Percentiles rank a stretch among this genome's conserved stretches.
Evolutionary conservation across 2,329 filamentous ascomycete genomes (phyloP).

Genomic region (Cryphonectria naterciae): DNA sequence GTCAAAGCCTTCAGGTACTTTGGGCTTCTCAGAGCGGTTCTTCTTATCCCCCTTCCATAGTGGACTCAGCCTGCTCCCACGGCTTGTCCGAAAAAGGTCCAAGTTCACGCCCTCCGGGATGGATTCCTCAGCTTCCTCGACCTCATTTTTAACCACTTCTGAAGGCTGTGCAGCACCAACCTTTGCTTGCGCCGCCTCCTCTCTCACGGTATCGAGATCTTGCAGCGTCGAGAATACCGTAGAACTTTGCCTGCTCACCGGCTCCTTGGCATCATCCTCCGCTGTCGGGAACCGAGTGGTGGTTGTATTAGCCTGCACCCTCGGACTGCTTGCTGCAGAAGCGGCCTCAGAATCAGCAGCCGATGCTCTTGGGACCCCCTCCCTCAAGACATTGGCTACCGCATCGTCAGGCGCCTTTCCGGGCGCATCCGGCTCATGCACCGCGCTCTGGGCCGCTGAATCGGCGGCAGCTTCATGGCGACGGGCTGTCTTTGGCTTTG

Average conservation of each 20-base stretch:
- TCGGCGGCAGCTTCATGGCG: neutral
- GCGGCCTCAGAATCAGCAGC: neutral
- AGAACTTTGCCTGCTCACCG: neutral
- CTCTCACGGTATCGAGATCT: neutral
- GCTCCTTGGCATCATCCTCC: neutral
- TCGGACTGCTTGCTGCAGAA: neutral
- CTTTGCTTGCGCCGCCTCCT: neutral
- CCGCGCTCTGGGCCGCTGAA: neutral
- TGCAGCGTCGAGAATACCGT: neutral
- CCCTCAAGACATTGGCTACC: neutral
- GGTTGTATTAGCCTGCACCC: neutral
- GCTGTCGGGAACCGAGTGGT: neutral
- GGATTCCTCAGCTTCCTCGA: neutral
- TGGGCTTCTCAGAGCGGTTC: neutral
- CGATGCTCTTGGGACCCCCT: neutral
- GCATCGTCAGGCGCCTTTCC: neutral
- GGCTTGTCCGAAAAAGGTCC: slow-evolving; percentile 28
- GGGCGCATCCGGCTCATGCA: neutral
- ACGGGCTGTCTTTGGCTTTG: neutral
- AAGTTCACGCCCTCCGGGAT: slow-evolving; percentile 22
- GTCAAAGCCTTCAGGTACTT: slow-evolving; percentile 15
- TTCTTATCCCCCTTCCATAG: slow-evolving; percentile 28
- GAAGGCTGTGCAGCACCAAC: neutral
- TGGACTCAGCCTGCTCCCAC: slow-evolving; percentile 21
- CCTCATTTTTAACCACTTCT: neutral